Evolutionary conservation across 1,284 basidiomycete genomes (phyloP).

Genomic region (Heterobasidion annosum): DNA sequence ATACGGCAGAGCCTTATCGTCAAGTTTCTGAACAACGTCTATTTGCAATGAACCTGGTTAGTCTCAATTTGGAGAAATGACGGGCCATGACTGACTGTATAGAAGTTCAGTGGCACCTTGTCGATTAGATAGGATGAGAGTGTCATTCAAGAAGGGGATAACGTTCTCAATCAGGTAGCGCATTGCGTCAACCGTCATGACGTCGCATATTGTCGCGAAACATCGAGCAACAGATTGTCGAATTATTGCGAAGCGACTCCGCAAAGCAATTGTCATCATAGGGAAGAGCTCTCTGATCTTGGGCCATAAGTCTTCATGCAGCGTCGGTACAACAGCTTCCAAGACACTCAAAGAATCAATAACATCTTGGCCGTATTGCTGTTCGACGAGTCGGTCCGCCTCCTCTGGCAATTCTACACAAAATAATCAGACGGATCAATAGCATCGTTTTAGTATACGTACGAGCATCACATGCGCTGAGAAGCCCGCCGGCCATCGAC

Average conservation of each 20-base stretch:
- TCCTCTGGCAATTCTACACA: constrained; percentile 40
- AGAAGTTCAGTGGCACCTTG: constrained; percentile 90
- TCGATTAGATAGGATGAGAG: constrained; percentile 67
- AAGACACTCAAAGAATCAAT: constrained; percentile 92
- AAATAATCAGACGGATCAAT: constrained; percentile 6
- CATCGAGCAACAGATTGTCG: constrained; percentile 83
- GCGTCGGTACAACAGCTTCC: constrained; percentile 71
- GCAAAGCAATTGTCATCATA: constrained; percentile 66
- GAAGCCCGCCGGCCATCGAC: constrained; percentile 76
- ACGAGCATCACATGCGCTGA: constrained; percentile 65
- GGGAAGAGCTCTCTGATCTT: constrained; percentile 72
- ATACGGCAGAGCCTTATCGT: constrained; percentile 94
- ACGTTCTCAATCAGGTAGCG: constrained; percentile 79
- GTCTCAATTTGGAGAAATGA: constrained; percentile 3
- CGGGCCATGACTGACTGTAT: constrained; percentile 57
- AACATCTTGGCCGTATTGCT: constrained; percentile 80
- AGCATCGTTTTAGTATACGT: constrained; percentile 14
- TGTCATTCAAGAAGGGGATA: constrained; percentile 82
- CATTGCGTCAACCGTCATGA: constrained; percentile 85
- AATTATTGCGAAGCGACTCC: constrained; percentile 83
- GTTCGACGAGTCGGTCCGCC: constrained; percentile 56
- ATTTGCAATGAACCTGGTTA: constrained; percentile 6
- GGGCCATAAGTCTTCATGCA: constrained; percentile 65
- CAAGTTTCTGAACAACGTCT: constrained; percentile 90
- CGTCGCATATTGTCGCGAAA: constrained; percentile 82